Percentiles rank a stretch among this genome's conserved stretches.
Conservation (phyloP, 768 basidiomycete genomes). For the Floccularia luteovirens region DNA sequence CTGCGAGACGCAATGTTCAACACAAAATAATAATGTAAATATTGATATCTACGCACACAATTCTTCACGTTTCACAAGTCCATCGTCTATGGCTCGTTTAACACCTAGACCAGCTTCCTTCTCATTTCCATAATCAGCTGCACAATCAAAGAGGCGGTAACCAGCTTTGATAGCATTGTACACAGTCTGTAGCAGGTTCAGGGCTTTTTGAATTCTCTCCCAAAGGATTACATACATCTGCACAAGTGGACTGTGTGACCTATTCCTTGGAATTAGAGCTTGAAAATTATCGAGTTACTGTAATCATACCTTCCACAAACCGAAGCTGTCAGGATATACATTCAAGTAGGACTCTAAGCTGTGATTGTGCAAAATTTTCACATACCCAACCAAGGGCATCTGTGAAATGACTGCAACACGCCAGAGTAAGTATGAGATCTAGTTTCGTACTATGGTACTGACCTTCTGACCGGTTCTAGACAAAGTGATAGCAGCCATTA, state of each 20-base stretch:
- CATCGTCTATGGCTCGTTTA: slow-evolving; percentile 68
- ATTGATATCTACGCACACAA: slow-evolving; percentile 46
- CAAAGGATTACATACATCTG: slow-evolving; percentile 36
- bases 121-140: slow-evolving; percentile 87
- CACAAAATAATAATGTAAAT: slow-evolving; percentile 1
- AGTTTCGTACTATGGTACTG: slow-evolving; percentile 3
- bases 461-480: slow-evolving; percentile 59
- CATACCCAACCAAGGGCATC: slow-evolving; percentile 21
- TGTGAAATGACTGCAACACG: slow-evolving; percentile 27
- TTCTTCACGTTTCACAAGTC: slow-evolving; percentile 83
- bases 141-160: slow-evolving; percentile 82
- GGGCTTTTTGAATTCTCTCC: background rate
- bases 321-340: slow-evolving; percentile 13
- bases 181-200: slow-evolving; percentile 45
- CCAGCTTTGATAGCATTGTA: slow-evolving; percentile 83
- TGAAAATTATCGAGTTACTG: no score
- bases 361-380: slow-evolving; percentile 5
- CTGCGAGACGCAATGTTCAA: slow-evolving; percentile 21
- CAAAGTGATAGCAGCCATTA: slow-evolving; percentile 46
- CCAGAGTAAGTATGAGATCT: slow-evolving; percentile 1
- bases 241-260: slow-evolving; percentile 54
- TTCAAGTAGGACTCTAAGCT: no score
- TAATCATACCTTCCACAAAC: slow-evolving; percentile 22
- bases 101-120: slow-evolving; percentile 79
- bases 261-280: slow-evolving; percentile 15